These are phyloP conservation scores for Astrephomene gubernaculifera DNA, from an alignment of 139 green algal species.

Conservation along the genomic window DNA sequence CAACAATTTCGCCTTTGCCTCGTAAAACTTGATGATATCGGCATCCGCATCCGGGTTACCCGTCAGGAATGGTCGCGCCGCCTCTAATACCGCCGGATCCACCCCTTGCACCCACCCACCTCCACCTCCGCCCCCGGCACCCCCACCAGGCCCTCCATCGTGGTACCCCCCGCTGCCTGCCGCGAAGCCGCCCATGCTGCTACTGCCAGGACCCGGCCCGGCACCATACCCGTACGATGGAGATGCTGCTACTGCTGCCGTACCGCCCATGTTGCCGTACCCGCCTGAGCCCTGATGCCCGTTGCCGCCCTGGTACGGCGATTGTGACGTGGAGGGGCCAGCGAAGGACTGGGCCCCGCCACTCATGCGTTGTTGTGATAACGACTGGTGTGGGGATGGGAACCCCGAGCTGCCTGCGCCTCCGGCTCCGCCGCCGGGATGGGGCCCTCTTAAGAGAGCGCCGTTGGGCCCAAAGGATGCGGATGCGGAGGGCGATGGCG, in stretches of 20 bases:
- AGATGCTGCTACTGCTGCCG: neutral
- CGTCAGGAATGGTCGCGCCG: constrained; percentile 79
- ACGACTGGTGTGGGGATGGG: too few relatives aligned
- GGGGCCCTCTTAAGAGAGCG: too few relatives aligned
- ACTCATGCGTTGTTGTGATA: too few relatives aligned
- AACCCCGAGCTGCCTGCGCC: too few relatives aligned
- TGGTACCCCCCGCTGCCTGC: neutral
- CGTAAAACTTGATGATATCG: constrained; percentile 91
- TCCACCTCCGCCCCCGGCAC: neutral
- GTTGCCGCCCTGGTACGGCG: neutral
- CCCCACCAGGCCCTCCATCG: neutral
- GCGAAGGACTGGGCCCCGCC: neutral
- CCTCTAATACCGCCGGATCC: constrained; percentile 68
- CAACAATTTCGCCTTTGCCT: constrained; percentile 80
- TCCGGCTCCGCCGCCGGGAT: too few relatives aligned
- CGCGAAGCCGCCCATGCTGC: neutral
- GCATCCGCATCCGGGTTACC: constrained; percentile 85
- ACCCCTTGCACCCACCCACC: constrained; percentile 26
- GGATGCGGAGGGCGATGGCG: neutral
- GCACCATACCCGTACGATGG: neutral
- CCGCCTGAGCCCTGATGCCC: neutral
- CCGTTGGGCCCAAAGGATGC: neutral
- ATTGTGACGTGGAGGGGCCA: constrained; percentile 1
- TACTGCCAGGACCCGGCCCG: neutral
- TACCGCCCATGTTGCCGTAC: too few relatives aligned